Base-by-base conservation (phyloP, 73 alveolate species). In the Strombidium stylifer region DNA sequence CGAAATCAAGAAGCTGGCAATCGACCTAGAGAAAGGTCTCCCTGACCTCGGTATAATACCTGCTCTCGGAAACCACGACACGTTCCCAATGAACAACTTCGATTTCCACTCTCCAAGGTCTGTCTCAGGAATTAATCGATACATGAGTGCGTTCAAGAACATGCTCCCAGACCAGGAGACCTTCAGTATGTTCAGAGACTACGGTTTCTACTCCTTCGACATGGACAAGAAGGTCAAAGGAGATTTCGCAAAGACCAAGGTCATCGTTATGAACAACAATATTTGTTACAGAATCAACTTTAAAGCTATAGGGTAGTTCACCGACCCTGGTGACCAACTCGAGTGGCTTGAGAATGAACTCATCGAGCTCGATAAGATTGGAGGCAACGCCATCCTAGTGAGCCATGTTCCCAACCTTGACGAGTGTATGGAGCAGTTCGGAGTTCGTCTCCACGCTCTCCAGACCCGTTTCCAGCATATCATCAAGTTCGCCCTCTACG, bases 291-390 rank as follows among this genome's bases (percentile, higher is more conserved):
- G 39, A 6, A 18, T 19, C 21, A 52, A 68, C 51, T 68, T 32
- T 4, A 6, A 32, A 4, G 4, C 10, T 6, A 32, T 32, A 10
- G 10, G 10, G 10, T 6, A 32, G 4, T 6, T 6, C 4, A 6
- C 30, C 21, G 80, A 65, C 40, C 62, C 59, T 1, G 59, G 62
- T 1, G 54, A 35, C 20, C 58, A 65, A 28, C 54, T 65, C 12
- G 68, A 31, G 10, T 65, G 80, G 80, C 68, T 65, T 30, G 80
- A 65, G 50, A 36, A 50, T 12, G 62, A 24, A 18, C 41, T 68
- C 1, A 18, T 16, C 20, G 61, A 49, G 4, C 49, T 51, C 0
- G 76, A 62, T 24, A 18, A n/a, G 19, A 28, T 27, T 6, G 32
- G 32, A 1, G 62, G 50, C 14, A 20, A 19, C 1, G 80, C 69